phyloP scores from a whole-genome alignment of 768 basidiomycete species.

The Suillus fuscotomentosus region DNA sequence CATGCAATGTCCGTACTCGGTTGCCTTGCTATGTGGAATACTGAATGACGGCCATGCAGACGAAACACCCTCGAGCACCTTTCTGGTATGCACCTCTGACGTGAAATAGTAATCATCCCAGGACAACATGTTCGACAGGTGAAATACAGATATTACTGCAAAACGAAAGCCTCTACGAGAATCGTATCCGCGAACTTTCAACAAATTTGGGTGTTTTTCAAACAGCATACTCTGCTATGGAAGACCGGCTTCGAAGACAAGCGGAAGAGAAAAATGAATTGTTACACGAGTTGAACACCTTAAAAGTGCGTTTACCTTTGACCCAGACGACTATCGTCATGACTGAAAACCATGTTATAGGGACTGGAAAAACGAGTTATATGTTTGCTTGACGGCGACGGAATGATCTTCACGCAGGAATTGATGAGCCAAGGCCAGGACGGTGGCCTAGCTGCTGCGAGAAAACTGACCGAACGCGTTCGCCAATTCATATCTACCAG shows the following conservation, averaged over 20 bases:
- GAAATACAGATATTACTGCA: conserved; percentile 27
- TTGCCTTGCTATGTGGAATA: background rate
- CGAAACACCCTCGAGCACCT: conserved; percentile 1
- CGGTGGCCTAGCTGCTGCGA: conserved; percentile 59
- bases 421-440: conserved; percentile 53
- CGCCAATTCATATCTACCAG: conserved; percentile 19
- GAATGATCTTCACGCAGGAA: conserved; percentile 53
- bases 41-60: conserved; percentile 1
- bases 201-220: conserved; percentile 25
- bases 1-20: background rate
- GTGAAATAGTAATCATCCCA: background rate
- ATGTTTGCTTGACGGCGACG: conserved; percentile 64
- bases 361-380: conserved; percentile 36
- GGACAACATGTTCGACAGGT: conserved; percentile 14
- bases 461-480: conserved; percentile 37
- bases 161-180: conserved; percentile 21
- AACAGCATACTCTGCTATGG: conserved; percentile 23
- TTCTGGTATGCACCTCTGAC: conserved; percentile 4
- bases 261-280: conserved; percentile 12
- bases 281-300: conserved; percentile 23
- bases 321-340: background rate
- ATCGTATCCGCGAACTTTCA: conserved; percentile 21
- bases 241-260: conserved; percentile 20
- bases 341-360: conserved; percentile 11
- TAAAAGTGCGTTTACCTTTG: conserved; percentile 21